Base-by-base conservation (phyloP, 192 early-diverging fungal species). In the Phycomyces blakesleeanus region DNA sequence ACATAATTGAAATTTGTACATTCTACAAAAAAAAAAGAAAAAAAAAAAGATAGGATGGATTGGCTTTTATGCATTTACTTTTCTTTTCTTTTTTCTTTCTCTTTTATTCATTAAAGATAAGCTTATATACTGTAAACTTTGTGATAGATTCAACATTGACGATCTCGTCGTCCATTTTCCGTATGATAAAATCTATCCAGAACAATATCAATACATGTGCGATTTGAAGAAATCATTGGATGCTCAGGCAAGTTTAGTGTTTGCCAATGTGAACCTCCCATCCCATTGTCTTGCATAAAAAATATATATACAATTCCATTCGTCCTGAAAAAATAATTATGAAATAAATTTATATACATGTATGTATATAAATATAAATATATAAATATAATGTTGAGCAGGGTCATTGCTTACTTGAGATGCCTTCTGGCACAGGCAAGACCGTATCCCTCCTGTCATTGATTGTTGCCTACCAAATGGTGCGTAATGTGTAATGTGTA, bases 371-470 rank as follows among this genome's bases (percentile, higher is more conserved):
- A n/a, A n/a, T n/a, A n/a, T n/a, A n/a, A n/a, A n/a, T n/a, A n/a
- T n/a, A n/a, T n/a, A n/a, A 18, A 14, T 12, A 34, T 7, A 34
- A 34, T n/a, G 16, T 40, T 25, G n/a, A n/a, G 24, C 65, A 93
- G 83, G 98, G 98, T 50, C 94, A 98, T 68, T 94, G 90, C 49
- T 85, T 99, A 64, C 81, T 99, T 5, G 98, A 99, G 78, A 98
- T 98, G 93, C 98, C 98, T 34, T 98, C 95, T 18, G 98, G 98
- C 47, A 99, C 98, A 5, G 98, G 98, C 41, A 99, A 99, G 71
- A 99, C 98, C 1, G 85, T 99, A 8, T 91, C 96, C 9, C 84
- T 99, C 8, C 70, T 99, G 20, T 96, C 96, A 3, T 76, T 99
- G 9, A 98, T 99, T 63, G 86, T 99, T 10, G 85, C 98, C 11